These are phyloP conservation scores for Eucalyptus marginata DNA, from an alignment of 345 rosid species.

Conservation along the genomic window DNA sequence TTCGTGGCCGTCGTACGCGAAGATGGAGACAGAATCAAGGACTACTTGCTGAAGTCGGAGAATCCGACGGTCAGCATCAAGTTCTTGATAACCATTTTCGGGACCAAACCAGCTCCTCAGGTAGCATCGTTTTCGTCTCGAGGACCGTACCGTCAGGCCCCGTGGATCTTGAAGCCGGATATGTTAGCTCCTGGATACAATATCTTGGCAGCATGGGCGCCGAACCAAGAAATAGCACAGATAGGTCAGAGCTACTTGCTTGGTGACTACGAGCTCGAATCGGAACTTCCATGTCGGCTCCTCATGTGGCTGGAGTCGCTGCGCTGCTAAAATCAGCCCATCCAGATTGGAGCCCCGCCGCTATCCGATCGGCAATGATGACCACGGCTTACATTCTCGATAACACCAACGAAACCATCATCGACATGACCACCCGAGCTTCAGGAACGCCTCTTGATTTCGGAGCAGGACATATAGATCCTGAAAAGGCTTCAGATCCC, in stretches of 20 bases:
- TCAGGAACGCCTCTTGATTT: slow-evolving; percentile 38
- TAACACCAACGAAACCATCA: slow-evolving; percentile 7
- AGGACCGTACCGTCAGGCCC: slow-evolving; percentile 30
- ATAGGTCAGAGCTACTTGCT: slow-evolving; percentile 10
- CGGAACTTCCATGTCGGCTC: slow-evolving; percentile 43
- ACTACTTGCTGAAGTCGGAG: background rate
- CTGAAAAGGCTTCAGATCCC: slow-evolving; percentile 29
- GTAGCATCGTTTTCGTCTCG: slow-evolving; percentile 28
- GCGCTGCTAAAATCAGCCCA: slow-evolving; percentile 24
- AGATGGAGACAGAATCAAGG: slow-evolving; percentile 11
- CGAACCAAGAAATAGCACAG: slow-evolving; percentile 6
- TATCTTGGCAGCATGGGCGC: slow-evolving; percentile 35
- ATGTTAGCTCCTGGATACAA: slow-evolving; percentile 27
- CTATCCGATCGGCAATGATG: slow-evolving; percentile 50
- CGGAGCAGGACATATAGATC: slow-evolving; percentile 39
- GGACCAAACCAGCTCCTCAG: slow-evolving; percentile 26
- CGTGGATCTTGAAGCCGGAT: slow-evolving; percentile 41
- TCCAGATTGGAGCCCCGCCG: slow-evolving; percentile 26
- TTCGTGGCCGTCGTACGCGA: slow-evolving; percentile 1
- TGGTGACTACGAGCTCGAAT: slow-evolving; percentile 11
- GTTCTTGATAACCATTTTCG: slow-evolving; percentile 14
- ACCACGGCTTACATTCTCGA: slow-evolving; percentile 19
- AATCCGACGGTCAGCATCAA: slow-evolving; percentile 10
- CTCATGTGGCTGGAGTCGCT: slow-evolving; percentile 33
- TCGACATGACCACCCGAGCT: slow-evolving; percentile 6